A percentile compares a stretch with the other conserved stretches of the same genome.
These are phyloP conservation scores for Ustilago cynodontis DNA, from an alignment of 1,284 basidiomycete genomes.

Conservation along the genomic window DNA sequence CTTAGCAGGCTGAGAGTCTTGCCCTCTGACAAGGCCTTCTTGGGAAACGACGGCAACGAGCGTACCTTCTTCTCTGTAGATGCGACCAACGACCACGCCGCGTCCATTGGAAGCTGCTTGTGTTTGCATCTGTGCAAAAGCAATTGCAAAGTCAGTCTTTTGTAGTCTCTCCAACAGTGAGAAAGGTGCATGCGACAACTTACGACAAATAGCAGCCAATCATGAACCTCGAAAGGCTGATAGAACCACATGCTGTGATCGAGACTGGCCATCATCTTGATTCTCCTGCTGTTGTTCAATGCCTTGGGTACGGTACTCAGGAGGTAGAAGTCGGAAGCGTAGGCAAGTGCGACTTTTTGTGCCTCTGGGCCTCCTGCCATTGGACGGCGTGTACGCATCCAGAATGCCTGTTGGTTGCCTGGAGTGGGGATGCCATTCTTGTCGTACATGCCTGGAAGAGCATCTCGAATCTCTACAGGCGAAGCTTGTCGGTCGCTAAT, in stretches of 20 bases:
- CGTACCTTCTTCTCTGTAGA: constrained; percentile 64
- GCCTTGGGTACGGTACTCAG: constrained; percentile 64
- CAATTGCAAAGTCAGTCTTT: constrained; percentile 1
- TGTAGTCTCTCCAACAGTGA: background rate
- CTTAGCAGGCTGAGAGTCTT: constrained; percentile 8
- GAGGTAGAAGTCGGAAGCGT: constrained; percentile 63
- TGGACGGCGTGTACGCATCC: constrained; percentile 60
- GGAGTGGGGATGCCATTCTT: constrained; percentile 54
- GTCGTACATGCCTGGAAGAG: constrained; percentile 65
- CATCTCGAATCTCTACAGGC: constrained; percentile 65
- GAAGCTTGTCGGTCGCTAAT: constrained; percentile 54
- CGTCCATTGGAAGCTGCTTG: constrained; percentile 65
- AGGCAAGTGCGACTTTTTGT: constrained; percentile 66
- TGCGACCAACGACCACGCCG: constrained; percentile 60
- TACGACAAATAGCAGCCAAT: constrained; percentile 66
- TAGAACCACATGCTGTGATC: constrained; percentile 70
- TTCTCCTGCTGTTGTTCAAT: constrained; percentile 40
- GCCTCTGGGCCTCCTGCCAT: constrained; percentile 52
- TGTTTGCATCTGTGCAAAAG: constrained; percentile 57
- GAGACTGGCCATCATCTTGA: constrained; percentile 68
- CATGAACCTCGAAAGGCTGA: constrained; percentile 59
- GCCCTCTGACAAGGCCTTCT: constrained; percentile 52
- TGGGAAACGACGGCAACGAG: constrained; percentile 64
- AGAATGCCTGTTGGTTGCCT: constrained; percentile 65
- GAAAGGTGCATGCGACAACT: constrained; percentile 12